Evolutionary conservation across 192 early-diverging fungal genomes (phyloP).

Genomic region (Thamnidium elegans): DNA sequence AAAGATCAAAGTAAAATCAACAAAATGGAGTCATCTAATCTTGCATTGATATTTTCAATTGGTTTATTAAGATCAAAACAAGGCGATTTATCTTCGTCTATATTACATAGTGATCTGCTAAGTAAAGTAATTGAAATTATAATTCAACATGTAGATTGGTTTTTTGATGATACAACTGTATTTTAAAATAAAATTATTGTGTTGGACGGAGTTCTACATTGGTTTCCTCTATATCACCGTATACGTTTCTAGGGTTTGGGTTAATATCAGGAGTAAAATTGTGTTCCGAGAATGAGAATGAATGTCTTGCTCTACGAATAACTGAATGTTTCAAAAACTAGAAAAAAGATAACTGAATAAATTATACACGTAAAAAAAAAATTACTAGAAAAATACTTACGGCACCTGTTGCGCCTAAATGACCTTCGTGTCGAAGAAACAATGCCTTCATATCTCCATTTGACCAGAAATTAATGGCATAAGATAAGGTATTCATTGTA

Average conservation of each 20-base stretch:
- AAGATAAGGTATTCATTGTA: slow-evolving; percentile 97
- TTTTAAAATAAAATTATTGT: slow-evolving; percentile 1
- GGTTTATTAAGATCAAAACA: slow-evolving; percentile 63
- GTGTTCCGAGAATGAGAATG: slow-evolving; percentile 71
- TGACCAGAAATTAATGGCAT: slow-evolving; percentile 97
- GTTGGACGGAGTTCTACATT: slow-evolving; percentile 27
- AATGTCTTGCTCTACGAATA: slow-evolving; percentile 37
- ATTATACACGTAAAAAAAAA: slow-evolving; percentile 1
- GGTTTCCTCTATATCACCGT: slow-evolving; percentile 30
- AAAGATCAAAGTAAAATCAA: slow-evolving; percentile 66
- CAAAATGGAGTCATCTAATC: slow-evolving; percentile 89
- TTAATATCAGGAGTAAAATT: slow-evolving; percentile 60
- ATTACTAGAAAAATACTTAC: slow-evolving; percentile 19
- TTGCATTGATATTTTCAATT: slow-evolving; percentile 86
- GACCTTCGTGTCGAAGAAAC: slow-evolving; percentile 97
- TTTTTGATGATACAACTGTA: slow-evolving; percentile 42
- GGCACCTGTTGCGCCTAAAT: slow-evolving; percentile 92
- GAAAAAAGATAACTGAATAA: neutral
- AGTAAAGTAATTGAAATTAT: slow-evolving; percentile 66
- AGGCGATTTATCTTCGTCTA: slow-evolving; percentile 56
- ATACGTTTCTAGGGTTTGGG: slow-evolving; percentile 24
- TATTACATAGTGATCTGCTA: slow-evolving; percentile 60
- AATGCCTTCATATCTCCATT: slow-evolving; percentile 91
- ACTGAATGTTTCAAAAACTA: slow-evolving; percentile 55
- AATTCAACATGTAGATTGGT: slow-evolving; percentile 65